These are phyloP conservation scores for Geotrichum histeridarum DNA, from an alignment of 1,139 yeast species.

Conservation along the genomic window DNA sequence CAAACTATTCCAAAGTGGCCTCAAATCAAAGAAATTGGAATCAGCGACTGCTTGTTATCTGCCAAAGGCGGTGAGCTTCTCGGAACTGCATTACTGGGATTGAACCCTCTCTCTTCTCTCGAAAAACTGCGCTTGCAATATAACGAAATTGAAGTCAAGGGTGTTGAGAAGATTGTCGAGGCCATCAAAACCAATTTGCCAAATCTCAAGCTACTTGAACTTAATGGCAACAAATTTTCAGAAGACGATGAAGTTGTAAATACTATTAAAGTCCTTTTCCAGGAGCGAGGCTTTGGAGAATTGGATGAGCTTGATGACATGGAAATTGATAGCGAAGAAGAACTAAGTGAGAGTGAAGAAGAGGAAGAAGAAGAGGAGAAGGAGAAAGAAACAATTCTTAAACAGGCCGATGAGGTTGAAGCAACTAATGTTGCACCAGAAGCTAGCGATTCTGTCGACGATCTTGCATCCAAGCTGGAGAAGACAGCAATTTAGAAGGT, in stretches of 20 bases:
- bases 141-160: constrained; percentile 72
- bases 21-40: constrained; percentile 64
- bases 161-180: constrained; percentile 53
- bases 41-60: constrained; percentile 84
- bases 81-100: constrained; percentile 42
- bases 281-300: constrained; percentile 70
- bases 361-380: constrained; percentile 60
- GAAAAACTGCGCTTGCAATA: constrained; percentile 71
- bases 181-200: constrained; percentile 56
- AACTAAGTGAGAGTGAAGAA: constrained; percentile 68
- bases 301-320: constrained; percentile 89
- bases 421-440: constrained; percentile 35
- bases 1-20: constrained; percentile 53
- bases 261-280: constrained; percentile 57
- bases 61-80: constrained; percentile 60
- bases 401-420: constrained; percentile 44
- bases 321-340: constrained; percentile 85
- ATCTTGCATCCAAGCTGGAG: constrained; percentile 54
- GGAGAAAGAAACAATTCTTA: constrained; percentile 37
- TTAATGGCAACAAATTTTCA: constrained; percentile 85
- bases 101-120: constrained; percentile 39
- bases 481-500: constrained; percentile 37
- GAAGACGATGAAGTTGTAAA: constrained; percentile 65
- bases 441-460: constrained; percentile 49
- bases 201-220: constrained; percentile 61